A percentile compares a stretch with the other conserved stretches of the same genome.
phyloP scores from a whole-genome alignment of 164 flowering plant species.

The Chimonanthus salicifolius region DNA sequence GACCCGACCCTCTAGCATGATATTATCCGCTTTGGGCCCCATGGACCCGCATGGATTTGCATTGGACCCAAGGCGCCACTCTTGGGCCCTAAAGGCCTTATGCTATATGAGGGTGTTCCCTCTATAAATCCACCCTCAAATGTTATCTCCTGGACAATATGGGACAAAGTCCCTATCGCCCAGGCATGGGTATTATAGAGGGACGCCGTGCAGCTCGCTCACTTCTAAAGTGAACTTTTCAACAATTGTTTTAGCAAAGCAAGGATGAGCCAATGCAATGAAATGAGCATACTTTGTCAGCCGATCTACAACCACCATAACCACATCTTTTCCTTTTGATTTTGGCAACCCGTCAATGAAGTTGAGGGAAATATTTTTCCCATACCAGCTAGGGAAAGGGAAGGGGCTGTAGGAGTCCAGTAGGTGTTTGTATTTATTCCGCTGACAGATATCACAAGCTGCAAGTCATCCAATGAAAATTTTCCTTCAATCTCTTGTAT shows the following conservation, averaged over 20 bases:
- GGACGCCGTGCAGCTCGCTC: background rate
- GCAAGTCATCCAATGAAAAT: background rate
- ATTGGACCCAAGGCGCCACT: too few relatives aligned
- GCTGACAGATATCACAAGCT: background rate
- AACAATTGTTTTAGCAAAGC: background rate
- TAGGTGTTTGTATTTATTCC: background rate
- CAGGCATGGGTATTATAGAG: background rate
- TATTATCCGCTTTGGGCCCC: too few relatives aligned
- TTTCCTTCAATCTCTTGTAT: background rate
- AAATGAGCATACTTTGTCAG: conserved; percentile 5
- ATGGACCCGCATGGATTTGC: too few relatives aligned
- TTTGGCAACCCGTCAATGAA: background rate
- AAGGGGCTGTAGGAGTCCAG: background rate
- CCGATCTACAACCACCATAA: background rate
- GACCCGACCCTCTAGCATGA: too few relatives aligned
- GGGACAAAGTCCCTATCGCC: too few relatives aligned
- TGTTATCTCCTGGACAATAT: too few relatives aligned
- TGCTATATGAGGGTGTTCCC: too few relatives aligned
- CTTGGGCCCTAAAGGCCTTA: too few relatives aligned
- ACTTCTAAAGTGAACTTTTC: background rate
- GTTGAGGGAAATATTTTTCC: background rate
- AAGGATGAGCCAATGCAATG: background rate
- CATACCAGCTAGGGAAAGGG: background rate
- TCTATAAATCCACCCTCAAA: too few relatives aligned
- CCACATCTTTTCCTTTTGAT: background rate